These are phyloP conservation scores for Tirmania nivea DNA, from an alignment of 495 filamentous ascomycete species.

Conservation along the genomic window DNA sequence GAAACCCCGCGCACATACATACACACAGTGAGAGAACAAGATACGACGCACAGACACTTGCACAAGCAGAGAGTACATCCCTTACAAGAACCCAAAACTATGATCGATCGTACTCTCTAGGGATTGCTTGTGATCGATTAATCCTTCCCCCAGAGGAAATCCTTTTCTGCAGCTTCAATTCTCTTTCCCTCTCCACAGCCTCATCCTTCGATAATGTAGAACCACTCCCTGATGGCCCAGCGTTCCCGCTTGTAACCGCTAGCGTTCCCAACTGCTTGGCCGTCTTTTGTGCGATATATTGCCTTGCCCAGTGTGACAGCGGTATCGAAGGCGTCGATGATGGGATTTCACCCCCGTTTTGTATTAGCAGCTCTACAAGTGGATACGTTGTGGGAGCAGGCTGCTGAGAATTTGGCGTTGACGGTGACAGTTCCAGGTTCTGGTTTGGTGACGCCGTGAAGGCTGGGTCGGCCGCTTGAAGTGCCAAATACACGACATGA, in stretches of 20 bases:
- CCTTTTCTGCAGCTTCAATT: slow-evolving; percentile 36
- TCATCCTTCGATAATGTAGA: slow-evolving; percentile 14
- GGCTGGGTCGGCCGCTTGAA: slow-evolving; percentile 85
- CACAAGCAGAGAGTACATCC: no score
- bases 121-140: slow-evolving; percentile 22
- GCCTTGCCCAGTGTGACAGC: slow-evolving; percentile 48
- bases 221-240: slow-evolving; percentile 2
- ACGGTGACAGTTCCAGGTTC: slow-evolving; percentile 16
- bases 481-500: slow-evolving; percentile 70
- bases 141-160: slow-evolving; percentile 38
- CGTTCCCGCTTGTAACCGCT: slow-evolving; percentile 3
- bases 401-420: background rate
- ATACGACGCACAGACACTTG: no score
- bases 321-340: slow-evolving; percentile 48
- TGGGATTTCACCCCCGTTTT: slow-evolving; percentile 84
- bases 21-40: no score
- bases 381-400: slow-evolving; percentile 35
- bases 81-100: background rate
- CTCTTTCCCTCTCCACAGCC: slow-evolving; percentile 28
- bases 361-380: slow-evolving; percentile 74
- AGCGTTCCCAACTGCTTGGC: slow-evolving; percentile 18
- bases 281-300: slow-evolving; percentile 70
- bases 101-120: slow-evolving; percentile 4
- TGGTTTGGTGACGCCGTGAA: slow-evolving; percentile 26
- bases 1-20: no score